A percentile compares a stretch with the other conserved stretches of the same genome.
phyloP scores from a whole-genome alignment of 2,329 filamentous ascomycete genomes.

The Verticillium albo-atrum region DNA sequence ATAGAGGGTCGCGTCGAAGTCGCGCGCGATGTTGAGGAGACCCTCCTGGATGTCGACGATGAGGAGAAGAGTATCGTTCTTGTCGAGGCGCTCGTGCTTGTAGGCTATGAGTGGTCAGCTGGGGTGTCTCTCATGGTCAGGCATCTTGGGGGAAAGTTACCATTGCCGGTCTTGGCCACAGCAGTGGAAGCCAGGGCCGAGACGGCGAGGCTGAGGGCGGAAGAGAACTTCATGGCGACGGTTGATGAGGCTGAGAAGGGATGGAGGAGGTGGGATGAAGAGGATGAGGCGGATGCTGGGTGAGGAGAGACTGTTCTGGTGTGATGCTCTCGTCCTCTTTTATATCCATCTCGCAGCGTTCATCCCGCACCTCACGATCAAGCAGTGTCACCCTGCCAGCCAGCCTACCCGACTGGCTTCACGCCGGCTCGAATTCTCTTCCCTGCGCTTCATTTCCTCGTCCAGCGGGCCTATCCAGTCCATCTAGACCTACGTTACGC shows the following conservation, averaged over 20 bases:
- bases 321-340: background rate
- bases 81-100: slow-evolving; percentile 29
- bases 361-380: background rate
- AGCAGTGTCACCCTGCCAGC: background rate
- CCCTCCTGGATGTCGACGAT: slow-evolving; percentile 33
- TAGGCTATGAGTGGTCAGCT: slow-evolving; percentile 3
- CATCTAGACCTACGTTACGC: background rate
- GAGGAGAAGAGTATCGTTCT: slow-evolving; percentile 27
- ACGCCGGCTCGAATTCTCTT: background rate
- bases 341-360: background rate
- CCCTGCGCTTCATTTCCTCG: background rate
- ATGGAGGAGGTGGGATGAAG: background rate
- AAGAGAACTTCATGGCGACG: slow-evolving; percentile 10
- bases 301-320: slow-evolving; percentile 3
- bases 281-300: slow-evolving; percentile 4
- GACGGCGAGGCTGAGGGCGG: slow-evolving; percentile 5
- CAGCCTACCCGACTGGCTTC: background rate
- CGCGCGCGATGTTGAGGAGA: slow-evolving; percentile 45
- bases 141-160: background rate
- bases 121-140: background rate
- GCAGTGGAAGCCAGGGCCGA: slow-evolving; percentile 10
- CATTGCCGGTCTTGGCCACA: slow-evolving; percentile 1
- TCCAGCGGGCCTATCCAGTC: background rate
- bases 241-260: background rate
- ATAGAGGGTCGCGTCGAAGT: slow-evolving; percentile 63